Base-by-base conservation (phyloP, 2,329 filamentous ascomycete species). In the Rhinocladiella mackenziei region DNA sequence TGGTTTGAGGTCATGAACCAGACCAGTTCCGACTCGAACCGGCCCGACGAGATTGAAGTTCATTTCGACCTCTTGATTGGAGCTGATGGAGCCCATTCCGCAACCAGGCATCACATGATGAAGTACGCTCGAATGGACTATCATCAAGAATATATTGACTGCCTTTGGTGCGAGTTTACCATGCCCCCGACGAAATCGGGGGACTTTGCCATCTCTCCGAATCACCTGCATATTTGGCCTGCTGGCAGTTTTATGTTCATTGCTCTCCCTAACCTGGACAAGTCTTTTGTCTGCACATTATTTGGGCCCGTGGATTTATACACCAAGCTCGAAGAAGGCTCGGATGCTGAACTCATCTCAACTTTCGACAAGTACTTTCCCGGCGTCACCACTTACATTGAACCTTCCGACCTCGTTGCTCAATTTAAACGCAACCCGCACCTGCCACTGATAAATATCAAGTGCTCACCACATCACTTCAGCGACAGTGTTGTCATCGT, bases 141-240 rank as follows among this genome's bases (percentile, higher is more conserved):
- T 61, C 76, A 85, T 57, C 92, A 98, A 62, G 81, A 88, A 58
- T 98, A 98, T 64, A 92, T 98, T 61, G 91, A 97, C 65, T 92
- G 89, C 0, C 70, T 97, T 4, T 98, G 92, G 92, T 97, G 91
- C 64, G 92, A 98, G 62, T 97, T 98, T 62, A 81, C 81, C 37
- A 88, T 98, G 50, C 72, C 77, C 14, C 75, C 86, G 8, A 56
- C 60, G 18, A 39, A 43, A 7, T 34, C 51, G 11, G 55, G 61
- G 0, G 71, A 72, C 15, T 97, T 94, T 62, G 74, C 75, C 35
- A 92, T 97, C 56, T 92, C 88, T 0, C 88, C 89, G 1, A 86
- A 96, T 58, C 89, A 97, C 62, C 74, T 98, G 1, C 92, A 98
- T 65, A 98, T 98, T 62, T 98, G 92, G 92, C 92, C 92, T 0